Evolutionary conservation across 2,329 filamentous ascomycete species (phyloP).

Genomic region (Stagonosporopsis vannaccii): DNA sequence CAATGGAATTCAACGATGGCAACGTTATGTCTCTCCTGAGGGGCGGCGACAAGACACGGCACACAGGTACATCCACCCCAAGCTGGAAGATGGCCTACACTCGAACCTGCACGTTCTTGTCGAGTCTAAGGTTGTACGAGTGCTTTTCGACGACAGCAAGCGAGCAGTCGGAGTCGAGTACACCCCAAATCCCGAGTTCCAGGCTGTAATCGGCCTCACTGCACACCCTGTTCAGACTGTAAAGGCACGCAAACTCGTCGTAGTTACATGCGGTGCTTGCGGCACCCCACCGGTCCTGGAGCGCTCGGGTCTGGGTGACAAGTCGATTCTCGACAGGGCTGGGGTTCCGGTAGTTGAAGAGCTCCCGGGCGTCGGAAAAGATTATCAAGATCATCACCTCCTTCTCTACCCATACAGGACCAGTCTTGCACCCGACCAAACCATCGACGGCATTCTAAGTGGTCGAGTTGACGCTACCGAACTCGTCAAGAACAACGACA

Average conservation of each 20-base stretch:
- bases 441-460: slow-evolving; percentile 61
- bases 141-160: slow-evolving; percentile 62
- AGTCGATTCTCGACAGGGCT: slow-evolving; percentile 58
- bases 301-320: slow-evolving; percentile 67
- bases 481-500: slow-evolving; percentile 57
- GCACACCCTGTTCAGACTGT: slow-evolving; percentile 49
- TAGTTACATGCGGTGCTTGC: slow-evolving; percentile 59
- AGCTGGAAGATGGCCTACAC: slow-evolving; percentile 57
- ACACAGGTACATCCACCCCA: slow-evolving; percentile 62
- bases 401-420: slow-evolving; percentile 62
- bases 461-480: slow-evolving; percentile 57
- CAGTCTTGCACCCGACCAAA: slow-evolving; percentile 55
- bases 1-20: slow-evolving; percentile 54
- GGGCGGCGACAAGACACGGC: slow-evolving; percentile 67
- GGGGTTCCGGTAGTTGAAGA: slow-evolving; percentile 62
- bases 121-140: slow-evolving; percentile 63
- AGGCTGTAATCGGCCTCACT: slow-evolving; percentile 40
- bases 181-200: slow-evolving; percentile 56
- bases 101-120: slow-evolving; percentile 67
- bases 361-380: slow-evolving; percentile 68
- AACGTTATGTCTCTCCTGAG: slow-evolving; percentile 59
- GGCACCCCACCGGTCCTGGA: slow-evolving; percentile 66
- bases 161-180: slow-evolving; percentile 68
- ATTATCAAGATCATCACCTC: slow-evolving; percentile 69
- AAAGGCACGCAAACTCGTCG: slow-evolving; percentile 63